Conservation (phyloP, 2,329 filamentous ascomycete species). For the Thelonectria rubi region DNA sequence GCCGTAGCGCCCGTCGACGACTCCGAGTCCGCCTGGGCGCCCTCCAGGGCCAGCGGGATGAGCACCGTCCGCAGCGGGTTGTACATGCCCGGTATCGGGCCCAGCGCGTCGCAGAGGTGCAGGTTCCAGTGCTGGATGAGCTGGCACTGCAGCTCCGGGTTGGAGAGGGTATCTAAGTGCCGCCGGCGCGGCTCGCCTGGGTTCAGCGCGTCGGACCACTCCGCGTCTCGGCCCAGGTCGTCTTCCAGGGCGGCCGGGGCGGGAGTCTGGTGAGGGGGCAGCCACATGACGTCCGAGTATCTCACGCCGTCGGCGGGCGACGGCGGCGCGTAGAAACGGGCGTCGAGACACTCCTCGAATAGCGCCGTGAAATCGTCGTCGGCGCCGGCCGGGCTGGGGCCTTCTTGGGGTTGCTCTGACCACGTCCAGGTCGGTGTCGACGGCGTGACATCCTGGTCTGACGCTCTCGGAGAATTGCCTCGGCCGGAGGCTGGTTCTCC, state of each 20-base stretch:
- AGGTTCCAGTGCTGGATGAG: constrained; percentile 36
- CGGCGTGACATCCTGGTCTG: constrained; percentile 5
- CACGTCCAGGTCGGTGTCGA: constrained; percentile 1
- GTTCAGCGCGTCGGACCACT: constrained; percentile 5
- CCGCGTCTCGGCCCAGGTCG: neutral
- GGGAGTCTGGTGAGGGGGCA: neutral
- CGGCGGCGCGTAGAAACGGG: neutral
- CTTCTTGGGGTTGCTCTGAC: constrained; percentile 10
- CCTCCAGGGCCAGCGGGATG: constrained; percentile 38
- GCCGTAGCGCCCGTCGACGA: constrained; percentile 34
- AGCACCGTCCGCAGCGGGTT: constrained; percentile 35
- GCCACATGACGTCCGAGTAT: neutral
- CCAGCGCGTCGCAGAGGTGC: constrained; percentile 35
- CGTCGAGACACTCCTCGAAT: neutral
- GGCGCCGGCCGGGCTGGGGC: too few relatives aligned
- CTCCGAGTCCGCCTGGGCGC: constrained; percentile 30
- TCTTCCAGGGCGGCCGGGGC: neutral
- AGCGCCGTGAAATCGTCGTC: neutral
- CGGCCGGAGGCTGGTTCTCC: neutral
- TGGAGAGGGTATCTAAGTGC: constrained; percentile 32
- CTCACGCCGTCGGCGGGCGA: neutral
- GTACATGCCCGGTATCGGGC: constrained; percentile 31
- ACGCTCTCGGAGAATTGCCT: constrained; percentile 7
- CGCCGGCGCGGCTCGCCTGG: neutral
- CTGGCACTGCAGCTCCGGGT: constrained; percentile 34